A percentile compares a stretch with the other conserved stretches of the same genome.
These are phyloP conservation scores for Colletotrichum magnum DNA, from an alignment of 2,329 filamentous ascomycete genomes.

Conservation along the genomic window DNA sequence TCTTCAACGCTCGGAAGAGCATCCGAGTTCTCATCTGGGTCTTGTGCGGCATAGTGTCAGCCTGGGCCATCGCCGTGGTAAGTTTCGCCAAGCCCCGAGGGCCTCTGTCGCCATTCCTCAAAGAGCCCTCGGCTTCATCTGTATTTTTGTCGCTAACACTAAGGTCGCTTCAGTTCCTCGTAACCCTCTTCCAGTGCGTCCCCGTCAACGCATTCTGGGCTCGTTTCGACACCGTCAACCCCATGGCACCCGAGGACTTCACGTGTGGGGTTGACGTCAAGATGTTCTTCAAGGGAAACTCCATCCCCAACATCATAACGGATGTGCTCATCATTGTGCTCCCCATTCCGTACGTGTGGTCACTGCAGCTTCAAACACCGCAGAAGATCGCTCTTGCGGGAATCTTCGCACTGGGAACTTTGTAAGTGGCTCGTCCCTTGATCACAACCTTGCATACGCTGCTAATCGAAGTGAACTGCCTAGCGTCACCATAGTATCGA, in stretches of 20 bases:
- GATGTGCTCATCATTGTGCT: conserved; percentile 47
- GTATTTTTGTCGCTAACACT: too few species aligned
- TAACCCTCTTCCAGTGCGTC: conserved; percentile 41
- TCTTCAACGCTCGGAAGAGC: conserved; percentile 42
- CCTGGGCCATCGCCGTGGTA: conserved; percentile 45
- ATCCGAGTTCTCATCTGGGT: conserved; percentile 43
- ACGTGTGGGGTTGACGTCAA: conserved; percentile 40
- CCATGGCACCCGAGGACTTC: conserved; percentile 35
- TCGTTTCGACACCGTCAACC: conserved; percentile 39
- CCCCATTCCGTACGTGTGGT: conserved; percentile 48
- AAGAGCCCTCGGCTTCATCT: not conserved
- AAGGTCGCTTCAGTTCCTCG: conserved; percentile 35
- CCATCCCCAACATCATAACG: conserved; percentile 47
- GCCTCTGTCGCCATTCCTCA: not conserved
- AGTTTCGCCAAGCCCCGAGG: not conserved
- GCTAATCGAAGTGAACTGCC: not conserved
- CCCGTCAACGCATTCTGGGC: conserved; percentile 43
- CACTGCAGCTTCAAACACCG: conserved; percentile 43
- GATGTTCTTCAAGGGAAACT: conserved; percentile 48
- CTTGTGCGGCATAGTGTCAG: conserved; percentile 34
- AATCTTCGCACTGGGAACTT: conserved; percentile 46
- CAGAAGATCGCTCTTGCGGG: conserved; percentile 45
- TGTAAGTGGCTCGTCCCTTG: conserved; percentile 10
- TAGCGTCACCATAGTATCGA: conserved; percentile 42
- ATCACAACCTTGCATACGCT: not conserved